phyloP scores from a whole-genome alignment of 73 alveolate genomes.

The Paramecium biaurelia region DNA sequence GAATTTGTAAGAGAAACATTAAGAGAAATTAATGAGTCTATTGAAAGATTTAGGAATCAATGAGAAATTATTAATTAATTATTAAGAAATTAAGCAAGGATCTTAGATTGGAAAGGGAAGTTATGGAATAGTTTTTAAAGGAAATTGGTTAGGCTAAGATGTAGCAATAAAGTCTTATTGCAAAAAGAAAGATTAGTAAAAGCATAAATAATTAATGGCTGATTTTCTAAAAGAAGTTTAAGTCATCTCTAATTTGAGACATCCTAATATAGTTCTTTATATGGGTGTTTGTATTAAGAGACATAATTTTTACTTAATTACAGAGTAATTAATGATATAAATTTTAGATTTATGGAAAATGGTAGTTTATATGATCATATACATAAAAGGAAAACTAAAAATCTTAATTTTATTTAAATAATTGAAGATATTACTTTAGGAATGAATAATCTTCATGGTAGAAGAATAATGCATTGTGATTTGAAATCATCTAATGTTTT shows the following conservation, averaged over 20 bases:
- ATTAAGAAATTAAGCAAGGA: constrained; percentile 40
- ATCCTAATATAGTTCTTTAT: constrained; percentile 91
- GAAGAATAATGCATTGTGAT: constrained; percentile 94
- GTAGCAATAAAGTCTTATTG: constrained; percentile 88
- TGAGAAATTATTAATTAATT: constrained; percentile 45
- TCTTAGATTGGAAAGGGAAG: constrained; percentile 82
- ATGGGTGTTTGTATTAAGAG: constrained; percentile 88
- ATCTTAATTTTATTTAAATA: constrained; percentile 72
- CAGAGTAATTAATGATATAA: constrained; percentile 67
- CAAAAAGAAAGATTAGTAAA: constrained; percentile 64
- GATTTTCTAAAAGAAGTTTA: constrained; percentile 92
- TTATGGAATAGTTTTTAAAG: constrained; percentile 85
- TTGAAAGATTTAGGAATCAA: constrained; percentile 51
- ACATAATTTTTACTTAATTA: constrained; percentile 87
- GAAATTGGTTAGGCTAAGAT: constrained; percentile 85
- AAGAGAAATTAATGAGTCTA: background rate
- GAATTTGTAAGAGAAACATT: background rate
- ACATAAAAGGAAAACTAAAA: constrained; percentile 68
- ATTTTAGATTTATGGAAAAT: constrained; percentile 28
- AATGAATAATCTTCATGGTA: constrained; percentile 86
- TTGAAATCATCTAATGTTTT: constrained; percentile 88
- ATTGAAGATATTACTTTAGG: constrained; percentile 93
- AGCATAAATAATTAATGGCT: constrained; percentile 67
- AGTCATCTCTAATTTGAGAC: constrained; percentile 88
- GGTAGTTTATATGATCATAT: constrained; percentile 82